Evolutionary conservation across 306 rosid genomes (phyloP), one percentile per base, ranked within the genome.

Genomic region (Dryas drummondii): DNA sequence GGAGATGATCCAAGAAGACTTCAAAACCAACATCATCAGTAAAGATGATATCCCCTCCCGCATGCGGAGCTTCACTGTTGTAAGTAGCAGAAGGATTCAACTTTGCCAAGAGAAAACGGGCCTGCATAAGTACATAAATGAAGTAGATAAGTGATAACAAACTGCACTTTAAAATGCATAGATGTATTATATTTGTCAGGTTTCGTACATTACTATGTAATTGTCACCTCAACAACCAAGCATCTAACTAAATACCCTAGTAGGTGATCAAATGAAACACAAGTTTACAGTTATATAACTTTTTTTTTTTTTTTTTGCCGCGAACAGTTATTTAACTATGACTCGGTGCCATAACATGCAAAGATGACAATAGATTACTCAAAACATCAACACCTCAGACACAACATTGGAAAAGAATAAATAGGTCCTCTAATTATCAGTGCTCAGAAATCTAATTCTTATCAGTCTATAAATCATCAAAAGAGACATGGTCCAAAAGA

Each of bases 21-120:
- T 94, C 97, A 77, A 94, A 94, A 80, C 99, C 85, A 66, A 94
- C 99, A 73, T 94, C 99, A 60, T 92, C 99, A 0, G 98, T 94
- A 54, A 94, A 92, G 76, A 94, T 90, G 68, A 94, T 60, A 83
- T 92, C 99, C 56, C 97, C 97, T 66, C 99, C 99, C 0, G 93
- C 90, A 68, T 81, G 79, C 9, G 96, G 71, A 81, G 82, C 86
- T 26, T 90, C 96, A 1, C 87, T 83, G 87, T 84, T 94, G 65
- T 94, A 94, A 2, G 97, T 90, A 52, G 97, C 96, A 11, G 91
- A 94, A 52, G 97, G 99, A 67, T 94, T 92, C 85, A 94, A 83
- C 81, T 89, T 94, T 9, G 96, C 99, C 81, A 94, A 82, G 15
- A 94, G 88, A 70, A 94, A 94, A 68, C 99, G 96, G 32, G 99